Conservation (phyloP, 306 rosid genomes). For the Glycine soja region DNA sequence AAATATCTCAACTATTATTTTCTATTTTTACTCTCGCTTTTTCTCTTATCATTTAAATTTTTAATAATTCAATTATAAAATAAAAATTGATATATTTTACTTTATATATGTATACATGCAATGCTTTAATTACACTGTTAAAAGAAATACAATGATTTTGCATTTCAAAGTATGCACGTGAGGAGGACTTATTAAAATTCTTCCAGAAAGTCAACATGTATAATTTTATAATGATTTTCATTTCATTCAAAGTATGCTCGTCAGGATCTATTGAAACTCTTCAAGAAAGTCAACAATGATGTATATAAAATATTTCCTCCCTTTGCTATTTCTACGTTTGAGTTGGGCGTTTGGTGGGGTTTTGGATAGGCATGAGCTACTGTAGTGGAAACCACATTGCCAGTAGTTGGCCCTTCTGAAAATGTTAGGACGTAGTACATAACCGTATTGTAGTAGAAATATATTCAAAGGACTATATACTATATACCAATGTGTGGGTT, state of each 20-base stretch:
- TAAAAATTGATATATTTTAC: background rate
- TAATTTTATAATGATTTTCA: background rate
- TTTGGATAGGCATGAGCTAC: slow-evolving; percentile 1
- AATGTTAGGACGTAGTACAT: background rate
- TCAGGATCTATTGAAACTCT: background rate
- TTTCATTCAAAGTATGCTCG: background rate
- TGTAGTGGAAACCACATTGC: slow-evolving; percentile 22
- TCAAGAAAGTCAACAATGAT: background rate
- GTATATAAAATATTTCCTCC: background rate
- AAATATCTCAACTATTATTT: background rate
- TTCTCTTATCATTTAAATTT: background rate
- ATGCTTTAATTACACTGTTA: background rate
- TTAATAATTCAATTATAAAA: background rate
- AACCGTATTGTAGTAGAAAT: background rate
- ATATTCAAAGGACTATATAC: background rate
- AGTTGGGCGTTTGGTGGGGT: background rate
- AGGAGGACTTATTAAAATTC: background rate
- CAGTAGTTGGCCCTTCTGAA: background rate
- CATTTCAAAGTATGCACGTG: background rate
- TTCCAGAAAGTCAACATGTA: background rate
- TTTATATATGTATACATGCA: background rate
- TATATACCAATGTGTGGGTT: background rate
- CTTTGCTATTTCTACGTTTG: background rate
- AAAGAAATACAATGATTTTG: background rate
- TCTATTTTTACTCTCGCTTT: background rate